Evolutionary conservation across 345 rosid species (phyloP), one percentile per base, ranked within the genome.

Genomic region (Erodium maritimum): DNA sequence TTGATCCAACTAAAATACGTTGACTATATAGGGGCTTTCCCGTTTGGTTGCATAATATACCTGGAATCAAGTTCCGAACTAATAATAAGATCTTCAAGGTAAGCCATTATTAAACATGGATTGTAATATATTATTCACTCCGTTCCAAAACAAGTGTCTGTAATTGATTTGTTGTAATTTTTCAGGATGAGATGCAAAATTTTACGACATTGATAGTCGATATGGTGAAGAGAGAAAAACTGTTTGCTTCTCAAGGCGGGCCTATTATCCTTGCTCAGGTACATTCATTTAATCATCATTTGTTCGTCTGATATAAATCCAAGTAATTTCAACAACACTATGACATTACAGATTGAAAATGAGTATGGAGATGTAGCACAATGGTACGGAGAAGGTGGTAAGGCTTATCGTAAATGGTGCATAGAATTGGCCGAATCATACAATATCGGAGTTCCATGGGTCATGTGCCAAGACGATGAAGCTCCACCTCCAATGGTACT

Each of bases 391-490:
- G 80, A 82, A 54, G 48, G 33, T n/a, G 99, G 97, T 5, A 23
- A 59, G 17, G 72, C 60, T 19, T 93, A 93, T 69, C 68, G 85
- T 59, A 80, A 80, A 25, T 89, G 99, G 96, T 85, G 94, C 21
- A 77, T 80, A 61, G 74, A 80, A 18, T 48, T 89, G 62, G 97
- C 88, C 16, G 45, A 75, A 55, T 71, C 67, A 6, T 65, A 76
- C 58, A 42, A 87, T 2, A 59, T 71, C n/a, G 91, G 91, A 17
- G 82, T 93, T 33, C 99, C 99, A 24, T 93, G 99, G 99, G 65
- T 82, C 54, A 87, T 93, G 97, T 87, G 97, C 82, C 83, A 89
- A 81, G 95, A 89, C 65, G 72, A 54, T 37, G 88, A 83, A 72
- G 95, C 99, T 66, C 95, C 97, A 58, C 91, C 67, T 60, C 86